Conservation (phyloP, 257 asterid species). For the Solanum peruvianum region DNA sequence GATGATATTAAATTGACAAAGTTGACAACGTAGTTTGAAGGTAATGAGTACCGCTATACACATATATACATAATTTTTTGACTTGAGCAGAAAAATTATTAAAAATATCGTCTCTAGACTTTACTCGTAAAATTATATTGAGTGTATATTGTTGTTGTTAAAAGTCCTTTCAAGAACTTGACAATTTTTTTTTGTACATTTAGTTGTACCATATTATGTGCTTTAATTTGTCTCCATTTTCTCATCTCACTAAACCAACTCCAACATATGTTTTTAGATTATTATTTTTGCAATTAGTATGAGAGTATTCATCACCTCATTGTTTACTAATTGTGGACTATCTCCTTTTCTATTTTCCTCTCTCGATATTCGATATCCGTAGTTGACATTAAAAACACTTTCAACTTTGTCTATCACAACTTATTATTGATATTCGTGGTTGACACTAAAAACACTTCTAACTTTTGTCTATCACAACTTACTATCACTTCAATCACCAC, state of each 20-base stretch:
- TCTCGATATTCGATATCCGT: not conserved
- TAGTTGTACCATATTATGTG: not conserved
- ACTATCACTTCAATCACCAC: too few relatives aligned
- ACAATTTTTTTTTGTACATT: not conserved
- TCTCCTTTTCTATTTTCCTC: not conserved
- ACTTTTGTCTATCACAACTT: too few relatives aligned
- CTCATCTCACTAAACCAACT: not conserved
- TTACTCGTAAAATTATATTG: too few relatives aligned
- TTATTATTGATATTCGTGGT: not conserved
- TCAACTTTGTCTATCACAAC: too few relatives aligned
- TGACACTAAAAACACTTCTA: not conserved
- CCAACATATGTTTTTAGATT: not conserved
- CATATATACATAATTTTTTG: not conserved
- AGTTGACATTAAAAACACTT: not conserved
- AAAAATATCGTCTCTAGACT: too few relatives aligned
- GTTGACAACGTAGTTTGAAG: not conserved
- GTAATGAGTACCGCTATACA: not conserved
- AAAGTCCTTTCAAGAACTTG: not conserved
- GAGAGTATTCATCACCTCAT: not conserved
- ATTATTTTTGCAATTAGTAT: not conserved
- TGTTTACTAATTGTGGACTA: not conserved
- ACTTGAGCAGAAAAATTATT: rapidly evolving
- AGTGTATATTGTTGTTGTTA: not conserved
- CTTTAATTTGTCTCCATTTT: not conserved
- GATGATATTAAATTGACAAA: too few relatives aligned